phyloP scores from a whole-genome alignment of 73 alveolate species.

The Uronychia binucleata region DNA sequence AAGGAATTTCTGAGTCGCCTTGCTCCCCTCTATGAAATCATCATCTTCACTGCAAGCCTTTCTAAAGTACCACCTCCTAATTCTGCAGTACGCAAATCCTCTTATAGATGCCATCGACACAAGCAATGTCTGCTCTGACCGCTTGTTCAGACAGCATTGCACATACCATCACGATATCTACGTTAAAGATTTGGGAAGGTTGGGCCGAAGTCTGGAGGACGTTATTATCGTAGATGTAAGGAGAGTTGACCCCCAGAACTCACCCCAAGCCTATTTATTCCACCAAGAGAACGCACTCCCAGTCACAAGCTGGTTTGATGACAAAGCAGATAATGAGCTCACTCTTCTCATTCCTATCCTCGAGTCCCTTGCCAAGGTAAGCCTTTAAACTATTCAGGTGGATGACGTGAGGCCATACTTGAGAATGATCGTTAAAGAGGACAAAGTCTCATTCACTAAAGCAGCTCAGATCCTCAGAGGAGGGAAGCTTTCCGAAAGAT shows the following conservation, averaged over 20 bases:
- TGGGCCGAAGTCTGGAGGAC: constrained; percentile 72
- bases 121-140: constrained; percentile 22
- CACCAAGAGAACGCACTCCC: constrained; percentile 58
- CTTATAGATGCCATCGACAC: constrained; percentile 26
- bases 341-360: constrained; percentile 14
- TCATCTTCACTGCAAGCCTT: constrained; percentile 61
- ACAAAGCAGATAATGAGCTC: constrained; percentile 35
- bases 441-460: constrained; percentile 31
- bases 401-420: constrained; percentile 58
- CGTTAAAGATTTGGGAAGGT: constrained; percentile 75
- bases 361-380: constrained; percentile 7
- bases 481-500: constrained; percentile 19
- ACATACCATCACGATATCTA: constrained; percentile 54
- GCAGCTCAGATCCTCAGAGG: constrained; percentile 30
- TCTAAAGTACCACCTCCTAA: neutral
- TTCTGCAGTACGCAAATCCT: constrained; percentile 46
- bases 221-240: constrained; percentile 53
- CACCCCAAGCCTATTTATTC: constrained; percentile 34
- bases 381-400: constrained; percentile 3
- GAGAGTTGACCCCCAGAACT: neutral
- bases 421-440: constrained; percentile 40
- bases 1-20: constrained; percentile 49
- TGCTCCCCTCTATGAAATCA: constrained; percentile 39
- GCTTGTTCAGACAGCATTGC: constrained; percentile 79
- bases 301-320: constrained; percentile 47